phyloP scores from a whole-genome alignment of 371 early-diverging fungal species.

The Syncephalastrum sp. region DNA sequence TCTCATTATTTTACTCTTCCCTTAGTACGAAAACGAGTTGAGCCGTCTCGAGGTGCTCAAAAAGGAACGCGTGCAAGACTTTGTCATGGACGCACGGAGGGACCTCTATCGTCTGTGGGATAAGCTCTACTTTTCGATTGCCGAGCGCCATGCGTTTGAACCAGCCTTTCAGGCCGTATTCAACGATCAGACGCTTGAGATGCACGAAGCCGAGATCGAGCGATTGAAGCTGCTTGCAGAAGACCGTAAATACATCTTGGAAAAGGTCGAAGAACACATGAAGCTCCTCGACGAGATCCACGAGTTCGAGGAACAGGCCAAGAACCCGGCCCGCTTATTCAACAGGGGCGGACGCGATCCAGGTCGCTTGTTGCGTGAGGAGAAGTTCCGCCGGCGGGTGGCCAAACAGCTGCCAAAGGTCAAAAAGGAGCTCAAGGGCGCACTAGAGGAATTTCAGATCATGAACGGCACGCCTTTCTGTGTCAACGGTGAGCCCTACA shows the following conservation, averaged over 20 bases:
- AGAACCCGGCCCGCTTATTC: conserved; percentile 46
- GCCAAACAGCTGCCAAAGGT: conserved; percentile 42
- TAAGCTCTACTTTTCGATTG: conserved; percentile 34
- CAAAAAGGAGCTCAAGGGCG: conserved; percentile 36
- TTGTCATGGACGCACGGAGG: conserved; percentile 32
- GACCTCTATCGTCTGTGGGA: conserved; percentile 39
- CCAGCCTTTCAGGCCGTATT: conserved; percentile 26
- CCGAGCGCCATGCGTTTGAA: conserved; percentile 27
- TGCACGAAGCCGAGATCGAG: conserved; percentile 39
- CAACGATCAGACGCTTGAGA: conserved; percentile 22
- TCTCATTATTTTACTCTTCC: not conserved
- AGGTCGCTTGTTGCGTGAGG: conserved; percentile 44
- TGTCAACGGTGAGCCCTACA: conserved; percentile 39
- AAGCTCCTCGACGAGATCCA: conserved; percentile 36
- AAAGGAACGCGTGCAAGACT: conserved; percentile 40
- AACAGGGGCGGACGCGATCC: conserved; percentile 49
- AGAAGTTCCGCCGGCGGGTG: conserved; percentile 45
- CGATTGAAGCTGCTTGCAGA: conserved; percentile 29
- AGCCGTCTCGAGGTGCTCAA: conserved; percentile 24
- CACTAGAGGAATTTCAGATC: conserved; percentile 36
- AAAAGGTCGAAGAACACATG: conserved; percentile 39
- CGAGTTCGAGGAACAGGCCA: conserved; percentile 42
- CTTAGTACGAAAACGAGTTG: conserved; percentile 35
- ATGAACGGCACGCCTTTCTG: conserved; percentile 31
- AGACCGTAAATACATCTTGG: conserved; percentile 42